phyloP scores from a whole-genome alignment of 2,329 filamentous ascomycete species.

The Fusarium concolor region DNA sequence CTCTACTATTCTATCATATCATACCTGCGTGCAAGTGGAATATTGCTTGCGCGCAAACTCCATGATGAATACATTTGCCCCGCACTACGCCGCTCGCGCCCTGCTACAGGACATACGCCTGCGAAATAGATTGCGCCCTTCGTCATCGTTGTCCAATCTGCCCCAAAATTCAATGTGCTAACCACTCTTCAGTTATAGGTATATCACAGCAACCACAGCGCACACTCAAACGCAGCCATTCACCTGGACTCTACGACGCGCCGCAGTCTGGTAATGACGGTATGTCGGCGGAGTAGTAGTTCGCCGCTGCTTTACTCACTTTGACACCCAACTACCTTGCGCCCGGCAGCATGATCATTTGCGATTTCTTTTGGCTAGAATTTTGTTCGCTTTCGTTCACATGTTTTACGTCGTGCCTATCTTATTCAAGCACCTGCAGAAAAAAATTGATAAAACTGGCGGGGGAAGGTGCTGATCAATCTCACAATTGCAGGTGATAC shows the following conservation, averaged over 20 bases:
- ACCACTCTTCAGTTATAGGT: constrained; percentile 53
- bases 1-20: constrained; percentile 8
- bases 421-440: constrained; percentile 18
- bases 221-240: constrained; percentile 83
- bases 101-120: constrained; percentile 1
- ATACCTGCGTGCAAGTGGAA: background rate
- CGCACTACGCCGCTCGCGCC: constrained; percentile 18
- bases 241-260: constrained; percentile 73
- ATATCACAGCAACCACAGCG: constrained; percentile 67
- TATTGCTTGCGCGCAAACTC: constrained; percentile 22
- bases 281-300: constrained; percentile 65
- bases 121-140: constrained; percentile 18
- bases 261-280: constrained; percentile 73
- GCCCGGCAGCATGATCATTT: constrained; percentile 23
- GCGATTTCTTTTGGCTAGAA: constrained; percentile 31
- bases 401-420: constrained; percentile 47
- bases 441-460: background rate
- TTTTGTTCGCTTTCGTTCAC: constrained; percentile 42
- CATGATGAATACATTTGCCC: constrained; percentile 34
- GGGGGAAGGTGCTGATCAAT: constrained; percentile 44
- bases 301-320: constrained; percentile 51
- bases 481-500: constrained; percentile 57
- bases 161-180: constrained; percentile 41
- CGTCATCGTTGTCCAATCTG: constrained; percentile 3
- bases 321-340: constrained; percentile 42